Percentiles rank a stretch among this genome's conserved stretches.
Conservation (phyloP, 495 filamentous ascomycete genomes). For the Aspergillus heteromorphus region DNA sequence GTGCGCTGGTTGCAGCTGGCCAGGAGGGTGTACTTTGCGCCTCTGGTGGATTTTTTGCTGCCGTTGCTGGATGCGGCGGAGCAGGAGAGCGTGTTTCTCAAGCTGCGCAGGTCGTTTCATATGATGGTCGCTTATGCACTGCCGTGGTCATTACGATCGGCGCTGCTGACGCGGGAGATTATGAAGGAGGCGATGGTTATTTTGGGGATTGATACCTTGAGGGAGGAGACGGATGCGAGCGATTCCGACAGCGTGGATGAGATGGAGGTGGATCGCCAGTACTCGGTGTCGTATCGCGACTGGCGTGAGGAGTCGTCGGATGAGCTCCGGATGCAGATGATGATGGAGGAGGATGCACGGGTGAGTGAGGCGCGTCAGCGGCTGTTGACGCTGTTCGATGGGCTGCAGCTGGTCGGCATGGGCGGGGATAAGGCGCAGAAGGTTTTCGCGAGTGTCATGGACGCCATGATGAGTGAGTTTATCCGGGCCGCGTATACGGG, state of each 20-base stretch:
- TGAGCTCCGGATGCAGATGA: conserved; percentile 28
- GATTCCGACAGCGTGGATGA: conserved; percentile 20
- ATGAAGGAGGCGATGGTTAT: conserved; percentile 48
- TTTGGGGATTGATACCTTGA: conserved; percentile 46
- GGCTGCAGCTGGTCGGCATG: conserved; percentile 65
- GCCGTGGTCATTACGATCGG: conserved; percentile 44
- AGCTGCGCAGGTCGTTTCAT: conserved; percentile 56
- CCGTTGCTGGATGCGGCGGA: conserved; percentile 24
- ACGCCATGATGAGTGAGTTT: conserved; percentile 61
- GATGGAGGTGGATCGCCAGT: conserved; percentile 35
- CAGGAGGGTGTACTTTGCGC: conserved; percentile 42
- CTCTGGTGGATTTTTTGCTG: conserved; percentile 36
- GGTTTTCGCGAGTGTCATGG: conserved; percentile 71
- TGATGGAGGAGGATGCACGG: conserved; percentile 31
- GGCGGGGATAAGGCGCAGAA: conserved; percentile 70
- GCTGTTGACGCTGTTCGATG: conserved; percentile 52
- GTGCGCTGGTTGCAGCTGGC: conserved; percentile 40
- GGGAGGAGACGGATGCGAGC: conserved; percentile 14
- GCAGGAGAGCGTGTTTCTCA: conserved; percentile 36
- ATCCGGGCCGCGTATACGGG: conserved; percentile 55
- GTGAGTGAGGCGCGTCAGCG: conserved; percentile 45
- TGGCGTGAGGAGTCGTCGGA: conserved; percentile 30
- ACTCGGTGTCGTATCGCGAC: conserved; percentile 34
- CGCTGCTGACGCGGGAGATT: conserved; percentile 49
- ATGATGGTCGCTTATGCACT: conserved; percentile 62